phyloP scores from a whole-genome alignment of 2,329 filamentous ascomycete genomes.

The Aspergillus udagawae region DNA sequence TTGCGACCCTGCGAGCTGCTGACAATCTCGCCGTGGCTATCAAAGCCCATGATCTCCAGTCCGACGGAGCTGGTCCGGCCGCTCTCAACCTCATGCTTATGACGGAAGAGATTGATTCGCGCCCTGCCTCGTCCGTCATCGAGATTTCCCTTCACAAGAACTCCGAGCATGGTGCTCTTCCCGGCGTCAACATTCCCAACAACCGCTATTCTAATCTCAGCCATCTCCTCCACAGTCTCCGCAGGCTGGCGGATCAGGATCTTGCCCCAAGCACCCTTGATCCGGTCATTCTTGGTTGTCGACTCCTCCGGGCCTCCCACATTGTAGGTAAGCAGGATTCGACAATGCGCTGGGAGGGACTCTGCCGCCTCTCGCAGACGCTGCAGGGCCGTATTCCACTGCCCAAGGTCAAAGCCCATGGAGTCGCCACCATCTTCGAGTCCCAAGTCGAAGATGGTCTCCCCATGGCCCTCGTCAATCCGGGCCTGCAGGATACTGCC shows the following conservation, averaged over 20 bases:
- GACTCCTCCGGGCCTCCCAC: constrained; percentile 75
- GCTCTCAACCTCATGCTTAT: constrained; percentile 97
- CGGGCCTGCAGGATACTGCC: constrained; percentile 63
- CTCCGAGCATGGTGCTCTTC: constrained; percentile 93
- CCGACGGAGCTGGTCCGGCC: constrained; percentile 94
- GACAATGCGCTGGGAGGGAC: constrained; percentile 67
- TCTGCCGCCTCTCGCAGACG: constrained; percentile 64
- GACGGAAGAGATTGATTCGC: constrained; percentile 90
- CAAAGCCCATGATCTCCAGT: constrained; percentile 98
- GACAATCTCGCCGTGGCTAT: constrained; percentile 78
- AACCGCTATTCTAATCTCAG: constrained; percentile 93
- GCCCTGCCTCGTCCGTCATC: constrained; percentile 93
- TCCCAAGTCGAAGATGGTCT: constrained; percentile 87
- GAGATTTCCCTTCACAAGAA: constrained; percentile 89
- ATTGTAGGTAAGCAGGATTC: constrained; percentile 83
- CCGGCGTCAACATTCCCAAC: constrained; percentile 97
- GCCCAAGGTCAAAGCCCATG: constrained; percentile 68
- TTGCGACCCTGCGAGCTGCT: constrained; percentile 78
- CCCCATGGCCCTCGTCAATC: constrained; percentile 78
- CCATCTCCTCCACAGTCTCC: constrained; percentile 74
- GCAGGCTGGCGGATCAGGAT: constrained; percentile 75
- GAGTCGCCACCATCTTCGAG: constrained; percentile 84
- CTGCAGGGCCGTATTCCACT: constrained; percentile 71
- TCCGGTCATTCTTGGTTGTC: constrained; percentile 59
- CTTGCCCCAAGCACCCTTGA: constrained; percentile 77